Evolutionary conservation across 2,329 filamentous ascomycete species (phyloP).

Genomic region (Colletotrichum musicola): DNA sequence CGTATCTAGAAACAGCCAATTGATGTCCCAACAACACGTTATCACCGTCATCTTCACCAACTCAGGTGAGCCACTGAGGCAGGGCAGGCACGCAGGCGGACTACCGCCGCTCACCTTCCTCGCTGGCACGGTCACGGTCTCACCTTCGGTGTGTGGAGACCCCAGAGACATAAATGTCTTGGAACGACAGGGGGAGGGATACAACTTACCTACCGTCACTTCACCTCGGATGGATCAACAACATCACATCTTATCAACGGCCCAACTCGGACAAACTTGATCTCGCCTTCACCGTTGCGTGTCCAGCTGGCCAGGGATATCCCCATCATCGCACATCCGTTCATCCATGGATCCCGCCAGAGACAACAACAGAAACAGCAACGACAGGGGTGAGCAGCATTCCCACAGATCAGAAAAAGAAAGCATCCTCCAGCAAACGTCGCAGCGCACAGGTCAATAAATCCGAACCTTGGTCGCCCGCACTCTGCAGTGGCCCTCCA

Average conservation of each 20-base stretch:
- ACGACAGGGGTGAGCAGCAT: no score
- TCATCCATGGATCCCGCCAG: not conserved
- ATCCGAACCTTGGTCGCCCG: conserved; percentile 24
- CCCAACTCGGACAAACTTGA: not conserved
- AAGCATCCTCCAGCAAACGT: not conserved
- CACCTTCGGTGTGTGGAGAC: conserved; percentile 22
- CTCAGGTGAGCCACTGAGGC: no score
- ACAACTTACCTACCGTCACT: not conserved
- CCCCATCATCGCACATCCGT: no score
- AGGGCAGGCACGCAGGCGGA: no score
- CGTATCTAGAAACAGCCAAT: not conserved
- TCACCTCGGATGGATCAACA: not conserved
- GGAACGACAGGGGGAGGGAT: no score
- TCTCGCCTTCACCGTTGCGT: not conserved
- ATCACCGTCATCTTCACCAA: not conserved
- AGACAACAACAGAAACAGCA: conserved; percentile 6
- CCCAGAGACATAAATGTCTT: conserved; percentile 3
- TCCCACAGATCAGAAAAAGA: conserved; percentile 15
- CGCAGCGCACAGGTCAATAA: conserved; percentile 27
- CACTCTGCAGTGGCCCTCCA: conserved; percentile 1
- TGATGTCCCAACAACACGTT: not conserved
- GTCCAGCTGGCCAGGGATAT: conserved; percentile 10
- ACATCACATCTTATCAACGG: not conserved
- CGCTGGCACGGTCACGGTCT: not conserved
- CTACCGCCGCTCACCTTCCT: no score